Percentiles rank a stretch among this genome's conserved stretches.
Conservation (phyloP, 2,329 filamentous ascomycete genomes). For the Aspergillus pseudoviridinutans region DNA sequence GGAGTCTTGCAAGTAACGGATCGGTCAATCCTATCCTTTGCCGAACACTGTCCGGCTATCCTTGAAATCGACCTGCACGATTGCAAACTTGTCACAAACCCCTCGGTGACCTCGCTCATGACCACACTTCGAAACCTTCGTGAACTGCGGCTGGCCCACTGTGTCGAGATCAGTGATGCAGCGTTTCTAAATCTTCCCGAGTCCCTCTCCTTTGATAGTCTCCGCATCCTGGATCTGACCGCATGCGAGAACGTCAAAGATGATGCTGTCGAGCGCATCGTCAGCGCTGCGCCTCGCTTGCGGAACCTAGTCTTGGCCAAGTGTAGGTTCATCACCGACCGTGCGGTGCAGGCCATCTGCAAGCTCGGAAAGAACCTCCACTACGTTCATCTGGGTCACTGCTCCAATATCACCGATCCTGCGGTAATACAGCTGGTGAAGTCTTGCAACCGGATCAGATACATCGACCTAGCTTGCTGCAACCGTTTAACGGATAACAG, state of each 20-base stretch:
- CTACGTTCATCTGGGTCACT: conserved; percentile 94
- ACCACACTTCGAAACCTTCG: conserved; percentile 76
- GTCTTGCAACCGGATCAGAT: conserved; percentile 86
- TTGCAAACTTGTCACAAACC: conserved; percentile 75
- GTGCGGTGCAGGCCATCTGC: conserved; percentile 80
- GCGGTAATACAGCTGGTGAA: conserved; percentile 82
- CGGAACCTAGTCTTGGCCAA: conserved; percentile 93
- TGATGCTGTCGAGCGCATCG: conserved; percentile 81
- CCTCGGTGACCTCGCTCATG: conserved; percentile 76
- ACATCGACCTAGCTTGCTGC: conserved; percentile 97
- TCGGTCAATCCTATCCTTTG: conserved; percentile 76
- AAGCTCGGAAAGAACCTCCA: conserved; percentile 92
- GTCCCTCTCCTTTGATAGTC: conserved; percentile 70
- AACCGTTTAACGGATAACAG: conserved; percentile 81
- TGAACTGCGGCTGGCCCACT: conserved; percentile 82
- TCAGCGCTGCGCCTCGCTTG: conserved; percentile 77
- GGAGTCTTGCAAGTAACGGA: conserved; percentile 84
- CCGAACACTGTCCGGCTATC: conserved; percentile 82
- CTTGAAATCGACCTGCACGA: conserved; percentile 94
- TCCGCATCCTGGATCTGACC: conserved; percentile 90
- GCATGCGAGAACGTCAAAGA: conserved; percentile 83
- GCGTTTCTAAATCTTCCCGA: conserved; percentile 77
- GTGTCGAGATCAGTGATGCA: conserved; percentile 76
- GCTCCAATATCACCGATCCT: conserved; percentile 81
- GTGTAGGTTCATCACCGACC: conserved; percentile 87